Evolutionary conservation across 1,284 basidiomycete species (phyloP).

Genomic region (Mycosarcoma mackinlayi): DNA sequence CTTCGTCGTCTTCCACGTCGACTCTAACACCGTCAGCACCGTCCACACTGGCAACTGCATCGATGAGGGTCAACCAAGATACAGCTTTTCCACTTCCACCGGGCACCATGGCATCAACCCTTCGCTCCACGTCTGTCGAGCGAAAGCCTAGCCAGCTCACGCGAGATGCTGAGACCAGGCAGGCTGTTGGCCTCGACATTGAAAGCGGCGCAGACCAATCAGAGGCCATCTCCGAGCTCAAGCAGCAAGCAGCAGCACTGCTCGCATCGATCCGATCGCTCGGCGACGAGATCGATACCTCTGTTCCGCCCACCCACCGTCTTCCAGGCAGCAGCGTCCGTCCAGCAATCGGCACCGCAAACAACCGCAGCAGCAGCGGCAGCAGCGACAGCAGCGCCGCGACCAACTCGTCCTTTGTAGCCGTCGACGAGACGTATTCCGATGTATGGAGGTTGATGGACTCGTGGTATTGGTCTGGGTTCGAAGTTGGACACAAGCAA

Average conservation of each 20-base stretch:
- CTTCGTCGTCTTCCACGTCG: constrained; percentile 19
- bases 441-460: constrained; percentile 36
- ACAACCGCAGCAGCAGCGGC: neutral
- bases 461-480: constrained; percentile 36
- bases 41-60: neutral
- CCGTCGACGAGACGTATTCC: constrained; percentile 24
- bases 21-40: constrained; percentile 16
- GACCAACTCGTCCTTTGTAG: constrained; percentile 13
- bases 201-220: constrained; percentile 6
- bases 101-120: neutral
- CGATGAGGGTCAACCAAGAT: constrained; percentile 24
- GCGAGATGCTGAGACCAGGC: neutral
- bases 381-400: neutral
- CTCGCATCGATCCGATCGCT: constrained; percentile 26
- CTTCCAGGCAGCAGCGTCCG: constrained; percentile 9
- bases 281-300: constrained; percentile 20
- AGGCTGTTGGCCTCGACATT: constrained; percentile 8
- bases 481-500: constrained; percentile 17
- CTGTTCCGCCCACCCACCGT: constrained; percentile 23
- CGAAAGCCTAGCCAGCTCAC: neutral
- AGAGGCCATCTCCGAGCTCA: constrained; percentile 13
- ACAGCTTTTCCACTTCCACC: constrained; percentile 31
- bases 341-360: neutral
- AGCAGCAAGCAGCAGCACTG: constrained; percentile 18
- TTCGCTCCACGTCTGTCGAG: neutral